phyloP scores from a whole-genome alignment of 371 early-diverging fungal genomes.

The Conidiobolus incongruus region DNA sequence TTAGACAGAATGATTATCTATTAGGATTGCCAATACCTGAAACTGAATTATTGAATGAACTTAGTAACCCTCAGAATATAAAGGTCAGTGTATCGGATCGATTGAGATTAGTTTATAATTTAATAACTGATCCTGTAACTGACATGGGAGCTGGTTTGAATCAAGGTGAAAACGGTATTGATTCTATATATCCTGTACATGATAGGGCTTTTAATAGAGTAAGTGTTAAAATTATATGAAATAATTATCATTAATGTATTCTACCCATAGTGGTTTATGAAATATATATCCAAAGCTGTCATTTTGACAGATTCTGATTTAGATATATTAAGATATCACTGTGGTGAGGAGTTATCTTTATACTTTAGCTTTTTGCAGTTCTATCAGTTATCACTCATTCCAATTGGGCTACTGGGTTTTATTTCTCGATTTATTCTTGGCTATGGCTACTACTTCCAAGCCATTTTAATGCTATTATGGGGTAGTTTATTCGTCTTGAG shows the following conservation, averaged over 20 bases:
- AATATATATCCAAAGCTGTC: slow-evolving; percentile 55
- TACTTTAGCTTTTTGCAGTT: slow-evolving; percentile 82
- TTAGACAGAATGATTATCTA: no score
- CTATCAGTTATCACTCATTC: slow-evolving; percentile 47
- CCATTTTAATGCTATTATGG: slow-evolving; percentile 44
- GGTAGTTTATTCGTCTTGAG: slow-evolving; percentile 40
- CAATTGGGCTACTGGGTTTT: slow-evolving; percentile 32
- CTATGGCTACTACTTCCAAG: no score
- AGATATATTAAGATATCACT: slow-evolving; percentile 37
- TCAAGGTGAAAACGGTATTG: no score
- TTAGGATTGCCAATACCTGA: no score
- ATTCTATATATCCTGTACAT: slow-evolving; percentile 54
- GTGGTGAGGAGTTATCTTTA: slow-evolving; percentile 68
- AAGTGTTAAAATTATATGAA: slow-evolving; percentile 1
- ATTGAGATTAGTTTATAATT: no score
- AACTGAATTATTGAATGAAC: no score
- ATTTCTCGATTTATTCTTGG: slow-evolving; percentile 23
- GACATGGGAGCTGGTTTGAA: no score
- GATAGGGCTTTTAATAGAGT: slow-evolving; percentile 48
- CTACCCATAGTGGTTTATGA: slow-evolving; percentile 33
- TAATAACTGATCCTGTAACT: no score
- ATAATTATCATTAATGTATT: background rate
- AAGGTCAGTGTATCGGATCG: no score
- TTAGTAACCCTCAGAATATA: no score
- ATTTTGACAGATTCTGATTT: slow-evolving; percentile 41